phyloP scores from a whole-genome alignment of 805 yeast species.

The Nakazawaea anatomiae region DNA sequence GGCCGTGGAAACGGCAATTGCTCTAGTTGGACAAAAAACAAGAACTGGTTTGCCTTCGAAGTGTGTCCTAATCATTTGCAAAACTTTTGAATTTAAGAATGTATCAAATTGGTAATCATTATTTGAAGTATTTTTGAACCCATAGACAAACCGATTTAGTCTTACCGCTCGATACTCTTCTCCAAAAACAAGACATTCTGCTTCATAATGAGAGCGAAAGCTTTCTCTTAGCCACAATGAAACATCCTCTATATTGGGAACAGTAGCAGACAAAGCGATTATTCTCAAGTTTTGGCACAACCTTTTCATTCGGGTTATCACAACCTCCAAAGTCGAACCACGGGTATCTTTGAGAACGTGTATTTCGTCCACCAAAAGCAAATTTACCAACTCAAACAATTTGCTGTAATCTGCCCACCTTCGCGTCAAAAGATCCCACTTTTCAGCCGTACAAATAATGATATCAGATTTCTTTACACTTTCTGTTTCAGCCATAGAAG shows the following conservation, averaged over 20 bases:
- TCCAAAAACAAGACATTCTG: constrained; percentile 36
- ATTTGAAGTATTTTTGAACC: constrained; percentile 28
- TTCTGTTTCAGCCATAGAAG: constrained; percentile 37
- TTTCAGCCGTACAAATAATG: constrained; percentile 57
- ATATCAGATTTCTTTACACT: constrained; percentile 42
- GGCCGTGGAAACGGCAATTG: constrained; percentile 41
- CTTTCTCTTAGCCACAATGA: constrained; percentile 34
- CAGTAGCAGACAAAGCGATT: constrained; percentile 46
- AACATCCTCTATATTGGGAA: constrained; percentile 44
- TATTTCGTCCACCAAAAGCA: constrained; percentile 43
- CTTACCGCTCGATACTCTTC: constrained; percentile 42
- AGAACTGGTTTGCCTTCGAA: constrained; percentile 37
- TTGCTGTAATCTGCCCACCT: constrained; percentile 38
- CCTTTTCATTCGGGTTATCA: constrained; percentile 40
- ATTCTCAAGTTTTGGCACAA: constrained; percentile 31
- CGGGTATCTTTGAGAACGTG: constrained; percentile 39
- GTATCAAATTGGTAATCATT: constrained; percentile 46
- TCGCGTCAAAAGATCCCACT: constrained; percentile 54
- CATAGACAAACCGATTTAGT: constrained; percentile 36
- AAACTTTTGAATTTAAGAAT: constrained; percentile 33
- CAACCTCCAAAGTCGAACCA: constrained; percentile 44
- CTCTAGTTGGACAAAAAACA: constrained; percentile 50
- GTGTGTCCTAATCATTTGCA: constrained; percentile 32
- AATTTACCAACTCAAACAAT: constrained; percentile 34
- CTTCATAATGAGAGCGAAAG: constrained; percentile 16